A percentile compares a stretch with the other conserved stretches of the same genome.
phyloP scores from a whole-genome alignment of 164 flowering plant species.

The Dillenia suffruticosa region DNA sequence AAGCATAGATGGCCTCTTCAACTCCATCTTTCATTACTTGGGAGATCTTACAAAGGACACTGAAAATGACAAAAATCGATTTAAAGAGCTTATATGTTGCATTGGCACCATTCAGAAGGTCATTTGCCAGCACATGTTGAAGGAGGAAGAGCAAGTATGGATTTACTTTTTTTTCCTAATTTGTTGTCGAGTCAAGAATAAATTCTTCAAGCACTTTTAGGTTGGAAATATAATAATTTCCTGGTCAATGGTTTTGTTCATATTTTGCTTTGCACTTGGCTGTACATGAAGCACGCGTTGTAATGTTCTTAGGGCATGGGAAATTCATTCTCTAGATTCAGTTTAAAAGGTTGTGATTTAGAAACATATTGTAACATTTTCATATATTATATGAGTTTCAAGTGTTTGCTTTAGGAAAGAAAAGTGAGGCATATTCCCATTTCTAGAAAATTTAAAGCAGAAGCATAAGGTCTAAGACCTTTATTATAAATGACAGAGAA shows the following conservation, averaged over 20 bases:
- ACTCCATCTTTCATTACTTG: constrained; percentile 37
- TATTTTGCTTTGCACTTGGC: neutral
- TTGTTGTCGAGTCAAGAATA: neutral
- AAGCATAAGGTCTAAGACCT: no score
- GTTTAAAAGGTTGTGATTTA: neutral
- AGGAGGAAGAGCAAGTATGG: constrained; percentile 87
- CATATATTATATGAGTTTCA: neutral
- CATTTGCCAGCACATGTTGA: constrained; percentile 72
- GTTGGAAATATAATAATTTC: neutral
- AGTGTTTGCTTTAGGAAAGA: neutral
- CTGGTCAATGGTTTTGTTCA: neutral
- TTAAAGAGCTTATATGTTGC: constrained; percentile 44
- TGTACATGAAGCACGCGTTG: neutral
- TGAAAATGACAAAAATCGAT: constrained; percentile 19
- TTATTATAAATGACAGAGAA: no score
- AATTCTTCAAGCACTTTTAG: neutral
- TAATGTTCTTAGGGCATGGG: neutral
- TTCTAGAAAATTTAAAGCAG: no score
- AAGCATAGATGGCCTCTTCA: constrained; percentile 49
- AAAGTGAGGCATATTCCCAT: neutral
- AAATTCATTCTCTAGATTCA: neutral
- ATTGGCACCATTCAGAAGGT: constrained; percentile 46
- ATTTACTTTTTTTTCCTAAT: neutral
- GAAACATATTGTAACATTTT: neutral
- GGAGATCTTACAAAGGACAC: constrained; percentile 28